Evolutionary conservation across 768 basidiomycete species (phyloP), one percentile per base, ranked within the genome.

Genomic region (Dentipellis sp.): DNA sequence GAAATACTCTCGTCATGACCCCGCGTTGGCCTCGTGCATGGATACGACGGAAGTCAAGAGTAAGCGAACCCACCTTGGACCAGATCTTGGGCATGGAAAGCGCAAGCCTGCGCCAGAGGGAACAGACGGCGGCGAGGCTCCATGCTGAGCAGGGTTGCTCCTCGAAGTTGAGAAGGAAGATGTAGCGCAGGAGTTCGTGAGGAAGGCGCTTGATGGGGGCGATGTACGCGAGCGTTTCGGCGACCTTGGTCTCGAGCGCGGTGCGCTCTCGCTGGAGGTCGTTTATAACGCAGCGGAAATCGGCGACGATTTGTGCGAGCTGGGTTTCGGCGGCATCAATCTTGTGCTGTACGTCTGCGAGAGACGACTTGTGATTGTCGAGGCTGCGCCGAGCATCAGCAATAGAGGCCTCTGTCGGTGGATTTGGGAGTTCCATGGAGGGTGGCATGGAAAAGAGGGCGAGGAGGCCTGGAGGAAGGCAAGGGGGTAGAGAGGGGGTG

Each of bases 81-180:
- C 88, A 91, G 45, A 91, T 68, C 42, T 63, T 75, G 4, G 88
- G 88, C 68, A 86, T 86, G 19, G 76, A 72, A 34, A 90, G 69
- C 3, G 79, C 79, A 42, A 87, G 72, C 52, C 76, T 72, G 53
- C 88, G 74, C 88, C 88, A 91, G 14, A 77, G 70, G 7, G 75
- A 65, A 59, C 81, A 88, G 3, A 90, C 86, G 0, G 84, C 78
- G 3, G 86, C 76, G 42, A 90, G 76, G 21, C 83, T 78, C 88
- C 88, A 91, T 7, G 85, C 84, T 64, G 79, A 82, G 64, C 83
- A 84, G n/a, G 84, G 79, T 65, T 85, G 75, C 54, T 80, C 79
- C 55, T 85, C 81, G 59, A 87, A 89, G 62, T 77, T 78, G 69
- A 80, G 78, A 58, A 80, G 65, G 64, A 91, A 91, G 62, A 91